Conservation (phyloP, 192 early-diverging fungal genomes). For the Globomyces pollinis-pini region DNA sequence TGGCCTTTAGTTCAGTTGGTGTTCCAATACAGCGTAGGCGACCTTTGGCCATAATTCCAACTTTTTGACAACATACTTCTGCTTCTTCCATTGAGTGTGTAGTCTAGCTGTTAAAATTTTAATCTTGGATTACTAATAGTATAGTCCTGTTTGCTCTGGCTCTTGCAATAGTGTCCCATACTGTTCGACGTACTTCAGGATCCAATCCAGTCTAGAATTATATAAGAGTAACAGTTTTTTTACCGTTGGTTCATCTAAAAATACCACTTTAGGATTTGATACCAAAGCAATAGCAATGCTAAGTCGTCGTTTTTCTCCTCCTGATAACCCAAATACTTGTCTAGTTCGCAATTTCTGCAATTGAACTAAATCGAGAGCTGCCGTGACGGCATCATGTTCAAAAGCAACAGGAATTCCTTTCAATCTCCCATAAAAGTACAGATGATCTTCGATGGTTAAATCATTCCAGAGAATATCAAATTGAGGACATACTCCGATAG, state of each 20-base stretch:
- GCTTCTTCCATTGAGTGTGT: constrained; percentile 74
- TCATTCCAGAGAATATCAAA: constrained; percentile 57
- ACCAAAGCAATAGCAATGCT: constrained; percentile 59
- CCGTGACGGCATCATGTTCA: constrained; percentile 35
- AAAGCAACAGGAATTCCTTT: constrained; percentile 43
- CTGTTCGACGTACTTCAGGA: constrained; percentile 63
- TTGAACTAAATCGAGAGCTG: constrained; percentile 35
- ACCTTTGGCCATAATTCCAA: constrained; percentile 62
- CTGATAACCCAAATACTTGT: constrained; percentile 46
- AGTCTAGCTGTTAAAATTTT: constrained; percentile 33
- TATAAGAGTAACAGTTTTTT: too few relatives aligned
- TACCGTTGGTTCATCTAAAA: constrained; percentile 51
- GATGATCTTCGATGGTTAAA: constrained; percentile 49
- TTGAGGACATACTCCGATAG: constrained; percentile 48
- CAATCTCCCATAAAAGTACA: constrained; percentile 52
- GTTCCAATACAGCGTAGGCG: constrained; percentile 50
- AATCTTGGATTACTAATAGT: constrained; percentile 20
- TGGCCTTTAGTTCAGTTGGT: constrained; percentile 50
- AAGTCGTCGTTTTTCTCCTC: constrained; percentile 59
- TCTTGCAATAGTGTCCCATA: constrained; percentile 62
- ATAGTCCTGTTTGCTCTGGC: constrained; percentile 31
- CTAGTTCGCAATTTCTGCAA: constrained; percentile 34
- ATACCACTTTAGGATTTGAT: constrained; percentile 49
- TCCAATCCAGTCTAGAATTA: constrained; percentile 75
- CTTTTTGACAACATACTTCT: constrained; percentile 48